phyloP scores from a whole-genome alignment of 2,329 filamentous ascomycete genomes.

The Capronia americana region DNA sequence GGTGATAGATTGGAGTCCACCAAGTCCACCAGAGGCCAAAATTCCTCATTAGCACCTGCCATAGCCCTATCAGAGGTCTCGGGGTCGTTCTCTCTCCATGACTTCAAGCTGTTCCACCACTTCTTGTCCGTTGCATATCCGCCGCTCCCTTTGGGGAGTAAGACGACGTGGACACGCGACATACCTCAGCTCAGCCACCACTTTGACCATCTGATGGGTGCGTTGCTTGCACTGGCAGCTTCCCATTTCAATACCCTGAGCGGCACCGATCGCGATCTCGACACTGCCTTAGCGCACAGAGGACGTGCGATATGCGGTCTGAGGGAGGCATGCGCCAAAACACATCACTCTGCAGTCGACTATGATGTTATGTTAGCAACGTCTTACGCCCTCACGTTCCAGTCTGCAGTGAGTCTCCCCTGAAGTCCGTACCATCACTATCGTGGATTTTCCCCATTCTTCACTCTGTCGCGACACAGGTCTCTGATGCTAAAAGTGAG shows the following conservation, averaged over 20 bases:
- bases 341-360: conserved; percentile 32
- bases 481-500: neutral
- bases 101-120: conserved; percentile 60
- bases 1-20: neutral
- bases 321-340: conserved; percentile 57
- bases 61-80: conserved; percentile 2
- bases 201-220: conserved; percentile 72
- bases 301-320: conserved; percentile 68
- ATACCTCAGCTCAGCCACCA: conserved; percentile 70
- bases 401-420: conserved; percentile 34
- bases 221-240: conserved; percentile 70
- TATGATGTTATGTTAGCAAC: conserved; percentile 42
- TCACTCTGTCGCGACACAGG: no score
- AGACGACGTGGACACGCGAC: conserved; percentile 69
- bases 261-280: conserved; percentile 56
- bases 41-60: neutral
- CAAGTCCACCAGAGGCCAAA: neutral
- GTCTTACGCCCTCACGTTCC: conserved; percentile 42
- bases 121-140: conserved; percentile 61
- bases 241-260: conserved; percentile 60
- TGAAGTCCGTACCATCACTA: no score
- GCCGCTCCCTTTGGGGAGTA: conserved; percentile 67
- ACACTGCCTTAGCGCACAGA: conserved; percentile 67
- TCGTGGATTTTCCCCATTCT: no score
- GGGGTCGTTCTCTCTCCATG: conserved; percentile 35